Evolutionary conservation across 441 rosid species (phyloP), one percentile per base, ranked within the genome.

Genomic region (Aquilaria agallochum): DNA sequence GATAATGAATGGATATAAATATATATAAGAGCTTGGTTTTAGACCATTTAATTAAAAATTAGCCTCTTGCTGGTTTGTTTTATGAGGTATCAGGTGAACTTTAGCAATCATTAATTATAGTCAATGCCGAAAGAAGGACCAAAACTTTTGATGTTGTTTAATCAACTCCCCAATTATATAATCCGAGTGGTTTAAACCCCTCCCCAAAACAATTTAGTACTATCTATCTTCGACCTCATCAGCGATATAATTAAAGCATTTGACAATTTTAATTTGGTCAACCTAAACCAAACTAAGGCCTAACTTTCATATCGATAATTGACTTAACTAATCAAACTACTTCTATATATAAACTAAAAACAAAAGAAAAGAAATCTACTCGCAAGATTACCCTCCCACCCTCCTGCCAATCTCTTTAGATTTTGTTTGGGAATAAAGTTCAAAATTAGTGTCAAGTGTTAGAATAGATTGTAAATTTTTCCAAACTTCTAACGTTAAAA

Each of bases 41-140:
- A 58, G 60, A 49, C 10, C 68, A 10, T 47, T 61, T 45, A 36
- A 13, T 31, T 9, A 10, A 13, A n/a, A 14, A 10, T 54, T 2
- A 15, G 31, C 47, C 51, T 11, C 58, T 13, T 14, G 32, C 48
- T 31, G 15, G 49, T 34, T 58, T 58, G 11, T 45, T 67, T 42
- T 33, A 52, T 31, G 31, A 15, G 55, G 49, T 14, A 65, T 64
- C 31, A 50, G 76, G 53, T 71, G 46, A 65, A 64, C 49, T 27
- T 61, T 31, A 59, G 48, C 72, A 56, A 65, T 63, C 72, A 74
- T n/a, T 50, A 36, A 4, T 20, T 20, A 53, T 42, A 33, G 76
- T 77, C 72, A 56, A 73, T 68, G 62, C 64, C 71, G 42, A 68
- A 61, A 12, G 31, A 55, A 14, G 42, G 6, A 5, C 42, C 42